These are phyloP conservation scores for Colletotrichum camelliae DNA, from an alignment of 2,329 filamentous ascomycete genomes.

Conservation along the genomic window DNA sequence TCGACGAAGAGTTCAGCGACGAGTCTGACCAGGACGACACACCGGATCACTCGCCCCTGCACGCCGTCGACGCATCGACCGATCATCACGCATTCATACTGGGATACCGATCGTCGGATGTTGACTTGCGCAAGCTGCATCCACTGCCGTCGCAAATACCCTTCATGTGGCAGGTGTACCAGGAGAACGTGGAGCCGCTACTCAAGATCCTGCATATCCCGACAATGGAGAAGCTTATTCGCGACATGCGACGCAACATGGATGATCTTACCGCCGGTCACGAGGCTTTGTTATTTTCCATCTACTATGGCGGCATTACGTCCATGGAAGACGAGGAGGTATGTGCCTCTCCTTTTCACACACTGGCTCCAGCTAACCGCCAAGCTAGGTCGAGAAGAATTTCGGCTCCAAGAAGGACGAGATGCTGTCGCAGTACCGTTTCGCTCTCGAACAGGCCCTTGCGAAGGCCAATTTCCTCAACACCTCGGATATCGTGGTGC, in stretches of 20 bases:
- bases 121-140: slow-evolving; percentile 69
- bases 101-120: slow-evolving; percentile 73
- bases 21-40: slow-evolving; percentile 65
- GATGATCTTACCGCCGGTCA: slow-evolving; percentile 60
- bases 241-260: slow-evolving; percentile 64
- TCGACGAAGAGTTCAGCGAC: slow-evolving; percentile 56
- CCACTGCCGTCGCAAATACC: slow-evolving; percentile 69
- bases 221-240: slow-evolving; percentile 65
- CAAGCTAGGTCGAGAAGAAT: slow-evolving; percentile 37
- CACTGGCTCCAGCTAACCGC: background rate
- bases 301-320: slow-evolving; percentile 64
- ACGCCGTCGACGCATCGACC: slow-evolving; percentile 33
- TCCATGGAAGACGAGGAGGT: slow-evolving; percentile 68
- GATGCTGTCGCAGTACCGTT: slow-evolving; percentile 53
- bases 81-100: slow-evolving; percentile 76
- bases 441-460: slow-evolving; percentile 62
- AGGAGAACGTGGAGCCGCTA: slow-evolving; percentile 76
- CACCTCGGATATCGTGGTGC: slow-evolving; percentile 58
- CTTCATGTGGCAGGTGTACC: slow-evolving; percentile 73
- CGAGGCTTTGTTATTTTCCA: slow-evolving; percentile 68
- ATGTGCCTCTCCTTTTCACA: background rate
- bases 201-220: slow-evolving; percentile 76
- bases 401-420: slow-evolving; percentile 49
- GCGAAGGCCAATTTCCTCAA: slow-evolving; percentile 63
- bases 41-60: slow-evolving; percentile 45